Evolutionary conservation across 2,329 filamentous ascomycete genomes (phyloP).

Genomic region (Colletotrichum australisinense): DNA sequence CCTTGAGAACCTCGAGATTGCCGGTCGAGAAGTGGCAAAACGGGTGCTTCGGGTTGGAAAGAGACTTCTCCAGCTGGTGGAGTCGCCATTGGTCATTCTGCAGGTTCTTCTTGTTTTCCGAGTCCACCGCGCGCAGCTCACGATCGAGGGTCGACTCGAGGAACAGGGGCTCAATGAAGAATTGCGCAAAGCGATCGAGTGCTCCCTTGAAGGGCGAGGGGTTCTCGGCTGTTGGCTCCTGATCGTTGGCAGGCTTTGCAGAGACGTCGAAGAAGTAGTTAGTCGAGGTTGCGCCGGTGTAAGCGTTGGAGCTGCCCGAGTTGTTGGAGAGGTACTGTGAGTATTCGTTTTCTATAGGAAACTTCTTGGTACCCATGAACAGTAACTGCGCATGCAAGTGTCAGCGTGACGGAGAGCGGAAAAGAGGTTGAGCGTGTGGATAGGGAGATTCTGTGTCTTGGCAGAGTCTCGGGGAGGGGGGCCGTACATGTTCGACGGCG

Average conservation of each 20-base stretch:
- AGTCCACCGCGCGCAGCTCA: slow-evolving; percentile 90
- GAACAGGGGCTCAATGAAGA: slow-evolving; percentile 91
- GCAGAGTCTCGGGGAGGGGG: background rate
- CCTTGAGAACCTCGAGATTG: slow-evolving; percentile 87
- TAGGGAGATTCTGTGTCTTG: too few species aligned
- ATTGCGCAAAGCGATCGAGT: slow-evolving; percentile 91
- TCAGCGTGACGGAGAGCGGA: slow-evolving; percentile 31
- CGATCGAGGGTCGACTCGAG: slow-evolving; percentile 86
- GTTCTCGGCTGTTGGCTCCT: slow-evolving; percentile 65
- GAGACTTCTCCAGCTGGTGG: slow-evolving; percentile 86
- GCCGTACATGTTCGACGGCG: slow-evolving; percentile 85
- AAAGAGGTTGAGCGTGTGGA: background rate
- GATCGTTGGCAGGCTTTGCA: slow-evolving; percentile 76
- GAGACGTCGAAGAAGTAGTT: slow-evolving; percentile 99
- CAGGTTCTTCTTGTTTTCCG: slow-evolving; percentile 97
- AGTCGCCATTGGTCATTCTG: slow-evolving; percentile 91
- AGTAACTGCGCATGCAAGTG: slow-evolving; percentile 65
- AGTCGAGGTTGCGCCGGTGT: slow-evolving; percentile 91
- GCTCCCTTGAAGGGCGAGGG: slow-evolving; percentile 78
- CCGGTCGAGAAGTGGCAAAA: slow-evolving; percentile 94
- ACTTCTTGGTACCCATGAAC: slow-evolving; percentile 99
- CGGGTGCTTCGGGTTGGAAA: slow-evolving; percentile 89
- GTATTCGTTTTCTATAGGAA: slow-evolving; percentile 95
- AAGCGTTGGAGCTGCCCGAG: slow-evolving; percentile 94
- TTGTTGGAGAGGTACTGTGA: slow-evolving; percentile 91